phyloP scores from a whole-genome alignment of 768 basidiomycete genomes.

The Leccinum rimulosum region DNA sequence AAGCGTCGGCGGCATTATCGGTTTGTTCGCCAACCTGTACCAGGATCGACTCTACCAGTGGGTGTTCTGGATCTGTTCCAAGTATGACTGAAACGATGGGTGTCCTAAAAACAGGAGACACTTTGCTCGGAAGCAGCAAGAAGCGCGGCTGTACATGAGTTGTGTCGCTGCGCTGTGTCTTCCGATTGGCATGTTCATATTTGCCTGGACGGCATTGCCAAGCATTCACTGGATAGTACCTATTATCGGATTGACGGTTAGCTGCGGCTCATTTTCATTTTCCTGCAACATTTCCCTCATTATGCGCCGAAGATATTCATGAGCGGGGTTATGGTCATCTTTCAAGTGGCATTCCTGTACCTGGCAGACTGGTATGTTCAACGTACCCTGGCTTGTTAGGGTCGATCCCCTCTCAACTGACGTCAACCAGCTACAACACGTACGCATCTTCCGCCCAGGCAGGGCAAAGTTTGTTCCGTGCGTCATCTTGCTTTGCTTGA shows the following conservation, averaged over 20 bases:
- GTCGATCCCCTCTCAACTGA: not conserved
- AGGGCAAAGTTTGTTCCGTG: constrained; percentile 47
- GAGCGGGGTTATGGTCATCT: constrained; percentile 40
- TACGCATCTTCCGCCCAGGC: constrained; percentile 58
- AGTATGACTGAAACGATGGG: constrained; percentile 9
- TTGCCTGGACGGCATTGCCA: constrained; percentile 62
- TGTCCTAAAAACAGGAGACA: constrained; percentile 26
- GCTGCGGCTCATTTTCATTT: not conserved
- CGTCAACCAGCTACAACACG: constrained; percentile 34
- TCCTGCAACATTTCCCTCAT: constrained; percentile 1
- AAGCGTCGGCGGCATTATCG: constrained; percentile 54
- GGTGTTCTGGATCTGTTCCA: not conserved
- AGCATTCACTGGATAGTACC: constrained; percentile 57
- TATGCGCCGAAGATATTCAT: constrained; percentile 35
- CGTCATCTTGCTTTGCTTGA: constrained; percentile 7
- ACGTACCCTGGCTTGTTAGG: not conserved
- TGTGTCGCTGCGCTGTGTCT: constrained; percentile 53
- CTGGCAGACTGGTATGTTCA: constrained; percentile 47
- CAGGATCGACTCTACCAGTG: constrained; percentile 54
- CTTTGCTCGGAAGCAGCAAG: constrained; percentile 34
- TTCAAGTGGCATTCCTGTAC: constrained; percentile 46
- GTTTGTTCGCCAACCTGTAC: constrained; percentile 41
- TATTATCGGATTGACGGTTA: constrained; percentile 24
- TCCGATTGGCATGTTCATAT: constrained; percentile 63
- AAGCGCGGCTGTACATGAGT: constrained; percentile 58